Conservation (phyloP, 305 asterid genomes). For the Lippia alba region DNA sequence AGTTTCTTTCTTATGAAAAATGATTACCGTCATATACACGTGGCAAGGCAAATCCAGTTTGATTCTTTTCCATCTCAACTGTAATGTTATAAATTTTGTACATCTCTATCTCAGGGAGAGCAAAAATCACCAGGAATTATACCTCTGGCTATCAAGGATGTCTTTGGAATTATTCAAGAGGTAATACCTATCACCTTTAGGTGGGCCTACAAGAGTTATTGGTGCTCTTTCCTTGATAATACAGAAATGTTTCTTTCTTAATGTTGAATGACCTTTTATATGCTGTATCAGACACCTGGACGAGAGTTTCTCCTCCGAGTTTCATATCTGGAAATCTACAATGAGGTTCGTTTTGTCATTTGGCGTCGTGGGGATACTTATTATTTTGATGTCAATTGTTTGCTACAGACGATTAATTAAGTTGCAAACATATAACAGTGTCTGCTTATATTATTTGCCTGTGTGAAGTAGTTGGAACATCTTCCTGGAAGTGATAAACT, state of each 20-base stretch:
- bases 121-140: constrained; percentile 91
- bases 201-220: constrained; percentile 18
- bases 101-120: constrained; percentile 65
- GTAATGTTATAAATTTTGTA: constrained; percentile 24
- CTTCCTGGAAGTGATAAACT: too few relatives aligned
- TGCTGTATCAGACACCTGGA: constrained; percentile 68
- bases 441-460: neutral
- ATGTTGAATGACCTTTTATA: constrained; percentile 32
- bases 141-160: constrained; percentile 83
- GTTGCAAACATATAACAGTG: constrained; percentile 15
- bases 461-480: too few relatives aligned
- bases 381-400: constrained; percentile 28
- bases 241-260: constrained; percentile 13
- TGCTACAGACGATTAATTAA: constrained; percentile 10
- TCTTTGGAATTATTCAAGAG: constrained; percentile 88
- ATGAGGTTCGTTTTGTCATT: constrained; percentile 64
- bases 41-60: constrained; percentile 17
- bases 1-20: too few relatives aligned
- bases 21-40: neutral
- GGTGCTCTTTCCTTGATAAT: constrained; percentile 16
- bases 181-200: constrained; percentile 42
- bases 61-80: constrained; percentile 1
- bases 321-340: constrained; percentile 84
- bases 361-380: constrained; percentile 16
- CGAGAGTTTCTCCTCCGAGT: constrained; percentile 88